Percentiles rank a stretch among this genome's conserved stretches.
Conservation (phyloP, 2,329 filamentous ascomycete species). For the Hyphodiscus sp. region DNA sequence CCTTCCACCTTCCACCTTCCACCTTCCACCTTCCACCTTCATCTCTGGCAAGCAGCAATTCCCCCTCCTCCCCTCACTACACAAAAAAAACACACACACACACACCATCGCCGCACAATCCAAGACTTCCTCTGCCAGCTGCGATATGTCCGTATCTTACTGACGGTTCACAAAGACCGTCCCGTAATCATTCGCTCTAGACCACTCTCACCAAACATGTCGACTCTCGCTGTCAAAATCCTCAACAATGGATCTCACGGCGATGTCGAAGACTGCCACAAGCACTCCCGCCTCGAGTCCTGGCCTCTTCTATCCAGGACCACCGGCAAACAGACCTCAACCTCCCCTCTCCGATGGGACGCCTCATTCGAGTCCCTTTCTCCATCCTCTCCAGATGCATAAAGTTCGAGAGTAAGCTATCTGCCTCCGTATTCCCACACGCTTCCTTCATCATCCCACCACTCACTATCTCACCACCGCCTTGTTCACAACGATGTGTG, state of each 20-base stretch:
- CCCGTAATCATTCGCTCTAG: background rate
- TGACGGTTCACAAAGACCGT: background rate
- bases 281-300: conserved; percentile 56
- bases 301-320: conserved; percentile 51
- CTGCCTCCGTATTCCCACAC: conserved; percentile 1
- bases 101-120: background rate
- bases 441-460: background rate
- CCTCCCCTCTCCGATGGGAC: conserved; percentile 42
- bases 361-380: conserved; percentile 49
- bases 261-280: conserved; percentile 31
- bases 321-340: conserved; percentile 27
- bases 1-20: too few species aligned
- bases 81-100: too few species aligned
- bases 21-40: too few species aligned
- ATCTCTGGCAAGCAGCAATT: too few species aligned
- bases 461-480: background rate
- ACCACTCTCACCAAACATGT: conserved; percentile 13
- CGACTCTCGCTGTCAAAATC: conserved; percentile 7
- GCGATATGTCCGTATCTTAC: conserved; percentile 3
- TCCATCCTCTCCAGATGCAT: conserved; percentile 67
- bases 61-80: too few species aligned
- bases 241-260: conserved; percentile 28
- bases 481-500: background rate
- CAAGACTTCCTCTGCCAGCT: background rate
- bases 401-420: conserved; percentile 67